Evolutionary conservation across 129 eudicot genomes (phyloP), one percentile per base, ranked within the genome.

Genomic region (Ambrosia trifida): DNA sequence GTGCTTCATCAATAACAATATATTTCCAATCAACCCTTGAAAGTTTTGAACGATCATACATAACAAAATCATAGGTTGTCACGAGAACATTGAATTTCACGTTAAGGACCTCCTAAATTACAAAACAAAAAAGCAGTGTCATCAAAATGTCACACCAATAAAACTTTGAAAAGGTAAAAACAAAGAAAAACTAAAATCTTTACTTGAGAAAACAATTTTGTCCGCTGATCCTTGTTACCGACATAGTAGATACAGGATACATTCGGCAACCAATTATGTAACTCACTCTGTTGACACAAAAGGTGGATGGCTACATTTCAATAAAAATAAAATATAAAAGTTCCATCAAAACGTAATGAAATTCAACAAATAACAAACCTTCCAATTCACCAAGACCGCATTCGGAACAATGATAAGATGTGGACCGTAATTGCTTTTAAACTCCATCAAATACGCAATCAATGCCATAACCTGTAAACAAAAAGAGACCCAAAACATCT

Each of bases 371-470:
- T 31, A 70, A 58, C 77, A 24, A 75, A 94, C 99, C 99, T 94
- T 94, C 99, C 99, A 94, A 83, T 94, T 94, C 66, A 94, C 99
- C 40, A 94, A 57, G 69, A 94, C 99, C 44, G 99, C 97, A 75
- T 94, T 94, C 4, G 99, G 99, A 51, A 94, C 99, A 67, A 94
- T 94, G 68, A 94, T 94, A 38, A 94, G 97, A 83, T 90, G 99
- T 61, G 99, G 99, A 14, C 99, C 99, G 68, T 94, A 90, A 75
- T 94, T 94, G 54, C 97, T 89, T 88, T 94, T 94, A 41, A 85
- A 94, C 84, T 90, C 99, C 99, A 94, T 94, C 74, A 94, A 61
- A 75, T 94, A 90, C 75, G 99, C 99, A 81, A 94, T 90, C 77
- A 94, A 83, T 18, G 99, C 83, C 99, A 94, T 94, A 73, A 94